These are phyloP conservation scores for Rhodotorula paludigena DNA, from an alignment of 768 basidiomycete genomes.

Conservation along the genomic window DNA sequence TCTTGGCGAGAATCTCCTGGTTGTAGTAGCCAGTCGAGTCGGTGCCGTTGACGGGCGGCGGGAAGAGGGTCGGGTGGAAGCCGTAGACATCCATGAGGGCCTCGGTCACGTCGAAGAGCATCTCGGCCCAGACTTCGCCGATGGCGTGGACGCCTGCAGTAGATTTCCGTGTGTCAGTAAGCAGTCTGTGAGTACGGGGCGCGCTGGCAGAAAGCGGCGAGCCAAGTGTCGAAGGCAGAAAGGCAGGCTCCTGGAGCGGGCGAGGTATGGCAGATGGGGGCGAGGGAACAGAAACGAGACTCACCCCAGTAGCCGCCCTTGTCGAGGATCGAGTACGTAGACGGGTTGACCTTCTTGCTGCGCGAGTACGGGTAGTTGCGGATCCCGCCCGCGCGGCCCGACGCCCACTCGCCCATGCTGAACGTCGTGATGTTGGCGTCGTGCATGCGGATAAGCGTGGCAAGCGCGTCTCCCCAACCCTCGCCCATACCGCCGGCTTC, in stretches of 20 bases:
- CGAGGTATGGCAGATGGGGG: not conserved
- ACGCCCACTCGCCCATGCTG: slow-evolving; percentile 63
- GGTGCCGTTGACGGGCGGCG: slow-evolving; percentile 57
- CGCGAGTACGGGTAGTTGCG: slow-evolving; percentile 64
- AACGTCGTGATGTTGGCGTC: slow-evolving; percentile 44
- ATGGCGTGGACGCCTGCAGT: slow-evolving; percentile 57
- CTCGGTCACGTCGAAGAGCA: slow-evolving; percentile 48
- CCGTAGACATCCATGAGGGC: slow-evolving; percentile 41
- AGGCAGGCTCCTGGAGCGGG: not conserved
- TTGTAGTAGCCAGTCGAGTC: slow-evolving; percentile 62
- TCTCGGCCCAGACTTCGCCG: slow-evolving; percentile 86
- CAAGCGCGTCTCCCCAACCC: slow-evolving; percentile 64
- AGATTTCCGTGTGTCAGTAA: too few species aligned
- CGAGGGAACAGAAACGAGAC: too few species aligned
- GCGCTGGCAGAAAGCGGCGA: too few species aligned
- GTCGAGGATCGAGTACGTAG: slow-evolving; percentile 58
- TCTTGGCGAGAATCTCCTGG: slow-evolving; percentile 46
- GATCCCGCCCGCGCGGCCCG: slow-evolving; percentile 57
- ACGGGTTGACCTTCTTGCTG: slow-evolving; percentile 40
- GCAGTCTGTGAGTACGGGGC: not conserved
- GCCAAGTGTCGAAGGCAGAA: not conserved
- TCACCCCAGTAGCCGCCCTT: slow-evolving; percentile 72
- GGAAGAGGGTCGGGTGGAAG: slow-evolving; percentile 57
- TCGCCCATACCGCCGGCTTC: slow-evolving; percentile 81
- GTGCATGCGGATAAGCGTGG: slow-evolving; percentile 57